A percentile compares a stretch with the other conserved stretches of the same genome.
Evolutionary conservation across 1,284 basidiomycete species (phyloP).

Genomic region (Pulveroboletus sp.): DNA sequence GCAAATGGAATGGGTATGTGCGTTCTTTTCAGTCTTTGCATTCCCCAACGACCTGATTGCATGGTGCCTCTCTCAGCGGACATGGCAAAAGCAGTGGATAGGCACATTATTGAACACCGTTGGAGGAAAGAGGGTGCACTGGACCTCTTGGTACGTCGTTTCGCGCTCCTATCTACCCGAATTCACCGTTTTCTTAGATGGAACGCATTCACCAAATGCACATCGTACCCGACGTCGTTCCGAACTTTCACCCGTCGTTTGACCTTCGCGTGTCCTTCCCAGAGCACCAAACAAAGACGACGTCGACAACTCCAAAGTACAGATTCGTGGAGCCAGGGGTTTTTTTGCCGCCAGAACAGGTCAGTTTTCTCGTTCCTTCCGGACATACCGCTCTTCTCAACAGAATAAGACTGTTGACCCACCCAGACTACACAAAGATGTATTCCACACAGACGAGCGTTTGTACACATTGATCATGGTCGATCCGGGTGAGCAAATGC

Average conservation of each 20-base stretch:
- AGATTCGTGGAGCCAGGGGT: slow-evolving; percentile 71
- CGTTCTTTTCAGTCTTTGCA: slow-evolving; percentile 3
- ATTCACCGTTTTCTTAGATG: slow-evolving; percentile 58
- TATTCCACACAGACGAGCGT: slow-evolving; percentile 78
- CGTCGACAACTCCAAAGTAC: slow-evolving; percentile 42
- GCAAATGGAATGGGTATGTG: slow-evolving; percentile 72
- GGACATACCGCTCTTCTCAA: slow-evolving; percentile 6
- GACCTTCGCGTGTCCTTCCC: slow-evolving; percentile 71
- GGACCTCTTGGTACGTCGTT: slow-evolving; percentile 73
- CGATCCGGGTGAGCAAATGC: slow-evolving; percentile 65
- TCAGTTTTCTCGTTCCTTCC: slow-evolving; percentile 31
- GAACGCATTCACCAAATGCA: slow-evolving; percentile 89
- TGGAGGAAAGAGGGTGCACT: slow-evolving; percentile 86
- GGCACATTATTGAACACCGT: slow-evolving; percentile 78
- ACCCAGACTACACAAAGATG: slow-evolving; percentile 68
- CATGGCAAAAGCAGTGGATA: slow-evolving; percentile 68
- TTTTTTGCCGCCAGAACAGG: slow-evolving; percentile 65
- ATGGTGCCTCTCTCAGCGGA: slow-evolving; percentile 47
- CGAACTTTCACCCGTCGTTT: slow-evolving; percentile 68
- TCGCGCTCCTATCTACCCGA: not conserved
- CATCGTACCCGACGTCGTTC: slow-evolving; percentile 85
- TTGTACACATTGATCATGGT: slow-evolving; percentile 89
- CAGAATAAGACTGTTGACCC: slow-evolving; percentile 55
- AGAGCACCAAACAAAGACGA: slow-evolving; percentile 29
- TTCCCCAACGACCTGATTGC: not conserved